Conservation (phyloP, 306 rosid genomes). For the Boehmeria nivea region DNA sequence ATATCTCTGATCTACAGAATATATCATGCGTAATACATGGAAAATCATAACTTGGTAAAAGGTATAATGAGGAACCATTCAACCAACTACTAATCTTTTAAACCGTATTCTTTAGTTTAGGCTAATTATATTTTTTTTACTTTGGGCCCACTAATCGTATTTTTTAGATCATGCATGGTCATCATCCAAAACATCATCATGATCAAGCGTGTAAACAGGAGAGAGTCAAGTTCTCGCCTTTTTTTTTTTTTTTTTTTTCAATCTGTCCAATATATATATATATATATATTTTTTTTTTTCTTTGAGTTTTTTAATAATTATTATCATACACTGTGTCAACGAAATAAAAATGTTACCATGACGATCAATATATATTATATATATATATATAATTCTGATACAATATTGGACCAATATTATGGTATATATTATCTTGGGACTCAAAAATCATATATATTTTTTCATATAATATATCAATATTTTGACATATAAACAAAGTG, state of each 20-base stretch:
- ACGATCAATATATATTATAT: too few relatives aligned
- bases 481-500: too few relatives aligned
- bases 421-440: too few relatives aligned
- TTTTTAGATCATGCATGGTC: conserved; percentile 7
- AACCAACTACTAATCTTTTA: neutral
- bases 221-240: too few relatives aligned
- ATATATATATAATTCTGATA: too few relatives aligned
- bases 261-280: too few relatives aligned
- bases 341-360: too few relatives aligned
- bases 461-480: too few relatives aligned
- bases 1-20: neutral
- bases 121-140: neutral
- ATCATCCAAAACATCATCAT: conserved; percentile 20
- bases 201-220: neutral
- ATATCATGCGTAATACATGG: neutral
- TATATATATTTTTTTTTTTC: too few relatives aligned
- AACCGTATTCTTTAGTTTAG: neutral
- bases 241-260: too few relatives aligned
- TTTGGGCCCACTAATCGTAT: conserved; percentile 5
- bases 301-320: neutral
- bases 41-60: neutral
- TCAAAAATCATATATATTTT: too few relatives aligned
- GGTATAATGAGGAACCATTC: conserved; percentile 5
- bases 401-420: too few relatives aligned
- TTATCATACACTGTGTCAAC: neutral